phyloP scores from a whole-genome alignment of 1,139 yeast genomes.

The Pichia sp. region DNA sequence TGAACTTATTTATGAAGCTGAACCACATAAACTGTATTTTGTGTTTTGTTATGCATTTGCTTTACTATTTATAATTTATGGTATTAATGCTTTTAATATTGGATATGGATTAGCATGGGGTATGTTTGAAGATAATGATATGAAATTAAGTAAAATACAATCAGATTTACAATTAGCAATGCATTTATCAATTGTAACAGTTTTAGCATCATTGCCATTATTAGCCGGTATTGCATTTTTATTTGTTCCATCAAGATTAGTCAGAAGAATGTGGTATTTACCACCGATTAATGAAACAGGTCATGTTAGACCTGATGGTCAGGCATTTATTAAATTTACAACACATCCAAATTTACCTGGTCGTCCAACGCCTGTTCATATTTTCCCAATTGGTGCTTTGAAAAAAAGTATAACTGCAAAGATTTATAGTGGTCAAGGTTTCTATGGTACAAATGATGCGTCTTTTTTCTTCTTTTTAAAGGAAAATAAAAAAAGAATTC shows the following conservation, averaged over 20 bases:
- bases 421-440: slow-evolving; percentile 81
- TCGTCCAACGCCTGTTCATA: slow-evolving; percentile 65
- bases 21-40: slow-evolving; percentile 74
- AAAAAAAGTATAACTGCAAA: slow-evolving; percentile 56
- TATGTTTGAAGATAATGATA: slow-evolving; percentile 54
- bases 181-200: slow-evolving; percentile 36
- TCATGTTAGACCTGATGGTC: slow-evolving; percentile 30
- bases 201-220: slow-evolving; percentile 39
- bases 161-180: slow-evolving; percentile 20
- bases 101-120: slow-evolving; percentile 48
- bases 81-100: slow-evolving; percentile 53
- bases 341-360: slow-evolving; percentile 75
- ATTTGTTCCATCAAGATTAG: slow-evolving; percentile 56
- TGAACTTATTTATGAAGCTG: slow-evolving; percentile 75
- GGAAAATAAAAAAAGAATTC: slow-evolving; percentile 49
- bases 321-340: slow-evolving; percentile 49
- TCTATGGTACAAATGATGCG: slow-evolving; percentile 76
- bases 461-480: slow-evolving; percentile 68
- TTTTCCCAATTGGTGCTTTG: slow-evolving; percentile 54
- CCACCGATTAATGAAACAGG: slow-evolving; percentile 33
- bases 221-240: slow-evolving; percentile 38
- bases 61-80: slow-evolving; percentile 60
- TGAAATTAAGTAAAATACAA: slow-evolving; percentile 31
- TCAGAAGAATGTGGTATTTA: slow-evolving; percentile 71
- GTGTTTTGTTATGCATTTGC: slow-evolving; percentile 65